A percentile compares a stretch with the other conserved stretches of the same genome.
These are phyloP conservation scores for Diutina sp. DNA, from an alignment of 1,139 yeast genomes.

Conservation along the genomic window DNA sequence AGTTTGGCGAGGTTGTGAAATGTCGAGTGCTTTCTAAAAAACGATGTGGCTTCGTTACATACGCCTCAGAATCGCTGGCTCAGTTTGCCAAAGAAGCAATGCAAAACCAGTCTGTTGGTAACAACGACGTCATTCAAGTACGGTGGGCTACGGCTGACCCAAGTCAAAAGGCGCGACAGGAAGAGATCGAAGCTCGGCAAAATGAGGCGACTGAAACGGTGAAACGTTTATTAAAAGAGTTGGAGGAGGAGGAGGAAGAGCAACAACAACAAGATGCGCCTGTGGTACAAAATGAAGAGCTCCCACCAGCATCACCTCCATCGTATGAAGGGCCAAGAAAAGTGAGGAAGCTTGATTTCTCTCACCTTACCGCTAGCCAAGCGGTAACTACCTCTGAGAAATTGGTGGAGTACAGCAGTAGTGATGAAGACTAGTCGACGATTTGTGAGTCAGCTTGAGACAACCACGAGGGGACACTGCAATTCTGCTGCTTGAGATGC, in stretches of 20 bases:
- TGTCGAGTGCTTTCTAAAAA: constrained; percentile 48
- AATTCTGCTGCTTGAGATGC: constrained; percentile 35
- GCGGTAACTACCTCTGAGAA: neutral
- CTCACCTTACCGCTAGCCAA: neutral
- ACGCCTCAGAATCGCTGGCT: constrained; percentile 54
- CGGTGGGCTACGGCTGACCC: constrained; percentile 93
- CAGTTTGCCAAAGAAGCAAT: constrained; percentile 94
- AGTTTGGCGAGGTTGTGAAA: constrained; percentile 70
- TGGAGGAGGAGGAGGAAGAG: neutral
- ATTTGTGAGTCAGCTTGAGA: neutral
- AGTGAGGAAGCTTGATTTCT: neutral
- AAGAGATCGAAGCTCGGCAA: constrained; percentile 30
- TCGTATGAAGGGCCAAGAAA: neutral
- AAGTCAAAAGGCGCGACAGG: constrained; percentile 50
- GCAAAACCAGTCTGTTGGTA: constrained; percentile 63
- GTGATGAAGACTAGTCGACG: neutral
- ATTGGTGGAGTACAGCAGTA: neutral
- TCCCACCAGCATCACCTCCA: neutral
- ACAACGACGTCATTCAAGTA: constrained; percentile 52
- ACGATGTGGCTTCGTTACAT: constrained; percentile 74
- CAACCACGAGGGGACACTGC: constrained; percentile 42
- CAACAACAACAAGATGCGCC: neutral
- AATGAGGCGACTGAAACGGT: constrained; percentile 23
- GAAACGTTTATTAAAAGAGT: constrained; percentile 11
- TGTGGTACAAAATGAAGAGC: neutral